Percentiles rank a stretch among this genome's conserved stretches.
These are phyloP conservation scores for Cunninghamia lanceolata DNA, from an alignment of 75 land plant genomes.

Conservation along the genomic window DNA sequence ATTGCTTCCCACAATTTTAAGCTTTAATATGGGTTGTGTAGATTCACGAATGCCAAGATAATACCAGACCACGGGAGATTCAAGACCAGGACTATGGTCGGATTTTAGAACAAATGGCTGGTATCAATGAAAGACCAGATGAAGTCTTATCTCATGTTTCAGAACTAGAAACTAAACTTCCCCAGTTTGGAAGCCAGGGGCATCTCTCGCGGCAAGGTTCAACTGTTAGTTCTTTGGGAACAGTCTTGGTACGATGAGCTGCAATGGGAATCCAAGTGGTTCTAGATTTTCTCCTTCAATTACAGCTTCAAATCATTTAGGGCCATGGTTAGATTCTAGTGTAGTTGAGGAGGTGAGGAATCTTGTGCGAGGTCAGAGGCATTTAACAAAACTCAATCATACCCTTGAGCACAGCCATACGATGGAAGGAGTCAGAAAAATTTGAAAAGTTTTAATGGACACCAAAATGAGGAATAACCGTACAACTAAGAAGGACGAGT, in stretches of 20 bases:
- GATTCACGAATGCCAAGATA: no score
- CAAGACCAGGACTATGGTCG: constrained; percentile 5
- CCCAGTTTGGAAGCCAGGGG: background rate
- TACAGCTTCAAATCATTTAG: constrained; percentile 6
- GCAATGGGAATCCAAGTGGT: constrained; percentile 3
- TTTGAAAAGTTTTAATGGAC: no score
- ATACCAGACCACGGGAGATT: no score
- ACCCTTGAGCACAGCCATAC: no score
- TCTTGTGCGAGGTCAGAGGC: no score
- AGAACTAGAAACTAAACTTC: constrained; percentile 12
- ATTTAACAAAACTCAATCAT: no score
- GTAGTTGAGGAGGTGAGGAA: constrained; percentile 10
- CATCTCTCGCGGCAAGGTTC: background rate
- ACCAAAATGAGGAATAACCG: no score
- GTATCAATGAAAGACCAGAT: constrained; percentile 13
- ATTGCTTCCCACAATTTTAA: no score
- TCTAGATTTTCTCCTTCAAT: background rate
- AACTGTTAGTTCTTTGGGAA: constrained; percentile 13
- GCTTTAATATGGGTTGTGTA: no score
- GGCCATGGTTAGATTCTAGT: background rate
- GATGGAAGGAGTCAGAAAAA: no score
- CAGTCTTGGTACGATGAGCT: background rate
- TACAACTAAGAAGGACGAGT: no score
- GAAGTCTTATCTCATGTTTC: constrained; percentile 6
- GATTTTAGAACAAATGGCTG: constrained; percentile 9